These are phyloP conservation scores for Debaryomyces maramus DNA, from an alignment of 805 yeast genomes.

Conservation along the genomic window DNA sequence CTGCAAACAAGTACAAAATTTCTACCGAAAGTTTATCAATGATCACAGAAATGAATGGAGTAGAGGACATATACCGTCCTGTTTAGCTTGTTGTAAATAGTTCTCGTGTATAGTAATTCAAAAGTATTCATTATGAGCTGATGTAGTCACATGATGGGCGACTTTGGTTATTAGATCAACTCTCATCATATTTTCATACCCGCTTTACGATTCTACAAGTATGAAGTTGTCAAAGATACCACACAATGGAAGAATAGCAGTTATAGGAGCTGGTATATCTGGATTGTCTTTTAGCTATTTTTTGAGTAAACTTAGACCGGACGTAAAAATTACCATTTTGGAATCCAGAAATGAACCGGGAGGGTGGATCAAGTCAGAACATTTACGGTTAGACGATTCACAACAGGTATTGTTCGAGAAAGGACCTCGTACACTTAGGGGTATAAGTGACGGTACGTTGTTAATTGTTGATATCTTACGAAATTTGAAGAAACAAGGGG, in stretches of 20 bases:
- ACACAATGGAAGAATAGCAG: slow-evolving; percentile 53
- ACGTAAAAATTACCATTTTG: slow-evolving; percentile 58
- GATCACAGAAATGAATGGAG: slow-evolving; percentile 15
- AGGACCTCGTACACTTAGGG: slow-evolving; percentile 90
- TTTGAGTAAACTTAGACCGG: slow-evolving; percentile 72
- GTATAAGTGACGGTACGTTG: slow-evolving; percentile 75
- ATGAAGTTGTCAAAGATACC: slow-evolving; percentile 22
- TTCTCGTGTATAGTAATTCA: background rate
- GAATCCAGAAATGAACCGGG: slow-evolving; percentile 63
- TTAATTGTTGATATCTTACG: slow-evolving; percentile 61
- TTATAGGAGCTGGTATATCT: slow-evolving; percentile 86
- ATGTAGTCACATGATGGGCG: background rate
- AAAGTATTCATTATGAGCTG: background rate
- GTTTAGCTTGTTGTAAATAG: slow-evolving; percentile 11
- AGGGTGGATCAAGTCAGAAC: slow-evolving; percentile 72
- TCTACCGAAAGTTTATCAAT: slow-evolving; percentile 28
- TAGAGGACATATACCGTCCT: slow-evolving; percentile 24
- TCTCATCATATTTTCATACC: no score
- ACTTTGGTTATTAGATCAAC: no score
- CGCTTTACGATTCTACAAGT: no score
- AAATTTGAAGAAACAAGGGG: slow-evolving; percentile 47
- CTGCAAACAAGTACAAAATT: slow-evolving; percentile 2
- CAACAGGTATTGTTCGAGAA: slow-evolving; percentile 56
- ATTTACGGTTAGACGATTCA: slow-evolving; percentile 23
- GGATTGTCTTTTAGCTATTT: slow-evolving; percentile 77